Evolutionary conservation across 192 early-diverging fungal species (phyloP).

Genomic region (Mortierella hygrophila): DNA sequence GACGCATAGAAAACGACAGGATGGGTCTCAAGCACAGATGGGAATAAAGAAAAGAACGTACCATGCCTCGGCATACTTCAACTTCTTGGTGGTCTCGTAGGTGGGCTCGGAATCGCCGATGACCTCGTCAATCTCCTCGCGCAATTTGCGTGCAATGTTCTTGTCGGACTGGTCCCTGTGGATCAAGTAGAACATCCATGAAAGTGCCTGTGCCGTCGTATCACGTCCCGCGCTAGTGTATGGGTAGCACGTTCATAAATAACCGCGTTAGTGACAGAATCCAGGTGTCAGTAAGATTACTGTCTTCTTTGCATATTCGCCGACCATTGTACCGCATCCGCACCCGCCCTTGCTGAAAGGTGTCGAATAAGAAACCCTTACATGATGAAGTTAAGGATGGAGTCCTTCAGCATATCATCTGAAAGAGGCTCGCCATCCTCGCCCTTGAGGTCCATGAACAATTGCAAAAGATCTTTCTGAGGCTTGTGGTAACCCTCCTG

Average conservation of each 20-base stretch:
- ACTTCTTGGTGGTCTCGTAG: conserved; percentile 39
- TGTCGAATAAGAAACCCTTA: neutral
- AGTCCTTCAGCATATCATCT: conserved; percentile 60
- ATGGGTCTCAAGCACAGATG: neutral
- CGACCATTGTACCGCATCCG: too few relatives aligned
- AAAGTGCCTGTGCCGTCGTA: conserved; percentile 51
- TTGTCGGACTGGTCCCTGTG: conserved; percentile 52
- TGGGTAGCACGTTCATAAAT: neutral
- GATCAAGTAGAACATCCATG: conserved; percentile 66
- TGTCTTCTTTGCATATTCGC: too few relatives aligned
- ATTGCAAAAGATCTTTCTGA: conserved; percentile 55
- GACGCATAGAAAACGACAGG: neutral
- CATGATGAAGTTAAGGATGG: conserved; percentile 60
- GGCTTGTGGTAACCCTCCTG: conserved; percentile 25
- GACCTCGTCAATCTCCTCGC: conserved; percentile 50
- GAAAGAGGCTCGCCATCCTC: conserved; percentile 55
- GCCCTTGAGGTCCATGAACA: conserved; percentile 59
- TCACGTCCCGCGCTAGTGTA: conserved; percentile 37
- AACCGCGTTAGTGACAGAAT: neutral
- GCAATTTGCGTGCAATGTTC: conserved; percentile 29
- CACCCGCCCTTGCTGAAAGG: neutral
- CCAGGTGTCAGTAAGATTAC: neutral
- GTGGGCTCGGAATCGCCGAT: conserved; percentile 24
- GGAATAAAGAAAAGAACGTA: conserved; percentile 7
- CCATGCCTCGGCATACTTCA: conserved; percentile 53